These are phyloP conservation scores for Phycomyces blakesleeanus DNA, from an alignment of 192 early-diverging fungal species.

Conservation along the genomic window DNA sequence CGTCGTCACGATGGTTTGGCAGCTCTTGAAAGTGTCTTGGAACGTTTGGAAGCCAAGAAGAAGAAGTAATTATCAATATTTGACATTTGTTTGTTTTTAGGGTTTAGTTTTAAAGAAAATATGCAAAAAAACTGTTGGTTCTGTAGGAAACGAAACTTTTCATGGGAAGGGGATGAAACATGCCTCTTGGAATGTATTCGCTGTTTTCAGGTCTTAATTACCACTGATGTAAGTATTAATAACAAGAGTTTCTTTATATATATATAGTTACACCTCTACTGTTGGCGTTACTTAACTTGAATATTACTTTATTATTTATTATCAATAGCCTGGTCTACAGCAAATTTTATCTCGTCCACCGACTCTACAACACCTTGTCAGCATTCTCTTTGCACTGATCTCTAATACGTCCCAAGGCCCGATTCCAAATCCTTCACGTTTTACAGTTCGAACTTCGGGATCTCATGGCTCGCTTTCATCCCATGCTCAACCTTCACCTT, in stretches of 20 bases:
- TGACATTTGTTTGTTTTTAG: no score
- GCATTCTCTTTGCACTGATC: slow-evolving; percentile 9
- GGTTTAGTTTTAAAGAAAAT: no score
- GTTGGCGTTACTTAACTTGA: no score
- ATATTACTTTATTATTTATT: slow-evolving; percentile 3
- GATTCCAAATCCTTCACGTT: neutral
- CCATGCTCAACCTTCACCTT: slow-evolving; percentile 8
- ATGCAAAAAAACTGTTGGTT: no score
- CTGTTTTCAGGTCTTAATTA: slow-evolving; percentile 46
- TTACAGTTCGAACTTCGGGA: neutral
- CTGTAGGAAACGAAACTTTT: no score
- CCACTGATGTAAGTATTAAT: slow-evolving; percentile 50
- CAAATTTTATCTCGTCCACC: slow-evolving; percentile 34
- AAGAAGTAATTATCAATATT: slow-evolving; percentile 40
- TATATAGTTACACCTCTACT: no score
- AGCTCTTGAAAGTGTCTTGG: slow-evolving; percentile 46
- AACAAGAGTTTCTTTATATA: neutral
- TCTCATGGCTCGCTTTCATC: neutral
- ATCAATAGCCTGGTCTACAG: slow-evolving; percentile 39
- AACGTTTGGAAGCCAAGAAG: slow-evolving; percentile 36
- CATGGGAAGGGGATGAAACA: slow-evolving; percentile 38
- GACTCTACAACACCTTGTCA: slow-evolving; percentile 16
- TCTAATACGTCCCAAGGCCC: neutral
- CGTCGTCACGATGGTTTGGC: slow-evolving; percentile 39
- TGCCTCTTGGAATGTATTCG: slow-evolving; percentile 47